Evolutionary conservation across 2,329 filamentous ascomycete species (phyloP), one percentile per base, ranked within the genome.

Genomic region (Curvularia spicifera): DNA sequence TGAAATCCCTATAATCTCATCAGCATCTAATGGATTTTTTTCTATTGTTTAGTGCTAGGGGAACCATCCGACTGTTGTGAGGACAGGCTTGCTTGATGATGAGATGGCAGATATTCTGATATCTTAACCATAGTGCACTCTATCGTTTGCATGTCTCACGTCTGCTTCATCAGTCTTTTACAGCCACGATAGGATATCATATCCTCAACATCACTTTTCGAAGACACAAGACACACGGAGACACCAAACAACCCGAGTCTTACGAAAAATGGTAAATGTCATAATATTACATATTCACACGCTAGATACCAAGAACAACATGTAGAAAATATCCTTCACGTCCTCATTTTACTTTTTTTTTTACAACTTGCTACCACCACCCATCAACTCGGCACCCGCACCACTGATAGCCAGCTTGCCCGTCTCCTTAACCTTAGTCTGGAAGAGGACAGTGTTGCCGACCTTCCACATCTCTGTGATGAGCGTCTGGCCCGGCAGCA

Each of bases 401-500:
- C 90, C 91, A 15, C 86, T 87, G 76, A 97, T 96, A 57, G 90
- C 91, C 68, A 92, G 81, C 84, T 96, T 96, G 69, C 93, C 93
- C 49, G 93, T 97, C 85, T 97, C 93, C 80, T 93, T 91, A 64
- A 97, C 91, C 78, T 87, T 93, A 48, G 87, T 86, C 84, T 96
- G 91, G 85, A 97, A 97, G 61, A 92, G 79, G 52, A 97, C 84
- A 72, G 85, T 90, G 72, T 86, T 86, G 42, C 87, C 88, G 69
- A 94, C 91, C 81, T 90, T 93, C 93, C 93, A 97, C 91, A 96
- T 96, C 84, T 97, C 92, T 5, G 92, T 96, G 66, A 90, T 84
- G 57, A 97, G 84, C 24, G 91, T 96, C 85, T 97, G 89, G 9
- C 93, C 93, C 0, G 92, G 93, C 51, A 94, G 78, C 5, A 97